These are phyloP conservation scores for Hyphodiscus hymeniophilus DNA, from an alignment of 495 filamentous ascomycete species.

Conservation along the genomic window DNA sequence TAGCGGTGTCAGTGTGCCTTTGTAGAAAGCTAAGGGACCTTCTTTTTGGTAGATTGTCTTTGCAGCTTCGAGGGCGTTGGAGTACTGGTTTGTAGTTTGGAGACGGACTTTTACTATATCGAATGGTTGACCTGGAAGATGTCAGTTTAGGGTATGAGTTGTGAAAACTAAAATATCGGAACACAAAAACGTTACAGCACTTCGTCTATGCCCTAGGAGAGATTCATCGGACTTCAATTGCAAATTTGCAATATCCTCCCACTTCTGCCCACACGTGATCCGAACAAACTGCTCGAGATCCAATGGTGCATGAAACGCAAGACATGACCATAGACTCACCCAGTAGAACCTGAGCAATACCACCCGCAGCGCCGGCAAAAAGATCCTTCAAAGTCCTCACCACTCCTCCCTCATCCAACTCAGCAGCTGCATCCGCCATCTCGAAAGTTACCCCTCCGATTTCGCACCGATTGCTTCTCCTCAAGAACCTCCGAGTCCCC, in stretches of 20 bases:
- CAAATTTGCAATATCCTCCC: too few relatives aligned
- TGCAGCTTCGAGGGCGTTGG: slow-evolving; percentile 70
- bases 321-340: slow-evolving; percentile 48
- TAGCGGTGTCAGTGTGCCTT: slow-evolving; percentile 92
- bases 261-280: neutral
- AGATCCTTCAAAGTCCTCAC: slow-evolving; percentile 78
- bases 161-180: neutral
- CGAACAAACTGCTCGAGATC: neutral
- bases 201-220: too few relatives aligned
- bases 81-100: slow-evolving; percentile 78
- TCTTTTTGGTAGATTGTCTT: slow-evolving; percentile 79
- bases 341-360: slow-evolving; percentile 87
- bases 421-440: slow-evolving; percentile 22
- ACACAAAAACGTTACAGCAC: too few relatives aligned
- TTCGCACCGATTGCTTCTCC: neutral
- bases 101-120: slow-evolving; percentile 98
- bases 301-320: neutral
- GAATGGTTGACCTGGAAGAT: slow-evolving; percentile 80
- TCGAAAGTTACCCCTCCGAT: slow-evolving; percentile 8
- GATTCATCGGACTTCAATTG: too few relatives aligned
- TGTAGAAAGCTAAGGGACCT: slow-evolving; percentile 91
- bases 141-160: slow-evolving; percentile 5
- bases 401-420: slow-evolving; percentile 21
- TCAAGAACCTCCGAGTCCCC: neutral
- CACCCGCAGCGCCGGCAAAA: slow-evolving; percentile 82